Conservation (phyloP, 257 asterid species). For the Scutellaria minor region DNA sequence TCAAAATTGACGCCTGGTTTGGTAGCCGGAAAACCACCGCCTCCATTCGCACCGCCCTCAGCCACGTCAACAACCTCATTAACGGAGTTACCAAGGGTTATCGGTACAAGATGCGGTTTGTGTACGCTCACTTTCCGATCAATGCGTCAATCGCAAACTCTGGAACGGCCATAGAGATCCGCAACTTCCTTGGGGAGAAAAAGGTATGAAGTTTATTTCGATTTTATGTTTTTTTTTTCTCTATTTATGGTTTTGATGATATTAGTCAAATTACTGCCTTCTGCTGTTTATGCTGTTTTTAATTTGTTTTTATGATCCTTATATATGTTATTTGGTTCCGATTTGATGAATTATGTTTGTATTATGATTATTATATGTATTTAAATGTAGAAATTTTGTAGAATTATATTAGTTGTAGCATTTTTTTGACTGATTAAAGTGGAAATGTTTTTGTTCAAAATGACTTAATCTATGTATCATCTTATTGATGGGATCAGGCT, state of each 20-base stretch:
- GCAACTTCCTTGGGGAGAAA: constrained; percentile 89
- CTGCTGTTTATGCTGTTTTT: no score
- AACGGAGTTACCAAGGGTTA: constrained; percentile 78
- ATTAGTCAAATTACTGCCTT: neutral
- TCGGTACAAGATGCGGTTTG: constrained; percentile 90
- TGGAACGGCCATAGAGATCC: constrained; percentile 72
- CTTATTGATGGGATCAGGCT: no score
- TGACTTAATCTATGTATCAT: no score
- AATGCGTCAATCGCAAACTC: constrained; percentile 62
- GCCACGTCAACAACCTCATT: constrained; percentile 75
- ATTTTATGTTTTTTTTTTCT: no score
- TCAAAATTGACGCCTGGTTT: constrained; percentile 86
- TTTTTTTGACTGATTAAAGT: no score
- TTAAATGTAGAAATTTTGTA: neutral
- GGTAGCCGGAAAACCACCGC: constrained; percentile 83
- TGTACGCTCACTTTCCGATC: constrained; percentile 85
- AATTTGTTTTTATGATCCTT: no score
- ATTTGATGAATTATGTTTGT: no score
- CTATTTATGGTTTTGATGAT: no score
- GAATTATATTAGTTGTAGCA: no score
- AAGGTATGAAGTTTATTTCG: constrained; percentile 44
- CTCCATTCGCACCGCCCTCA: constrained; percentile 76
- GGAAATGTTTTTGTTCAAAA: no score
- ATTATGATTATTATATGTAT: no score
- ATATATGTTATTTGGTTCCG: no score